Percentiles rank a stretch among this genome's conserved stretches.
These are phyloP conservation scores for Phytophthora colocasiae DNA, from an alignment of 352 stramenopile genomes.

Conservation along the genomic window DNA sequence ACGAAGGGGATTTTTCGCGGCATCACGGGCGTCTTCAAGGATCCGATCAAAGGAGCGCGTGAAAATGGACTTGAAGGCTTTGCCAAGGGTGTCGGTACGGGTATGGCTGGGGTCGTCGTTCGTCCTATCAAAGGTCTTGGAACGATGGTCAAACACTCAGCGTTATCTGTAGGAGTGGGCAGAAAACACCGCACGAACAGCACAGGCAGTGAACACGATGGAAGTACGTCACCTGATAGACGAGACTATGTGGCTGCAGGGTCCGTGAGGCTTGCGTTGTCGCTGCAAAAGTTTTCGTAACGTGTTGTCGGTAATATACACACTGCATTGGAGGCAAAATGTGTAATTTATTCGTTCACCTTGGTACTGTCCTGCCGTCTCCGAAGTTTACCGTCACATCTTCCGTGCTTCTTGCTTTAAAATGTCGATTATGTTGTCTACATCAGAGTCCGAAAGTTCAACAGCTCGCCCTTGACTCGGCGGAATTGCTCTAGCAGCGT, in stretches of 20 bases:
- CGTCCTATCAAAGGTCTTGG: constrained; percentile 76
- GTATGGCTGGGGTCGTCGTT: constrained; percentile 76
- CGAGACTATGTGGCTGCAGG: constrained; percentile 62
- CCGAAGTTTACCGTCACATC: constrained; percentile 22
- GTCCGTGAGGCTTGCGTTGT: constrained; percentile 65
- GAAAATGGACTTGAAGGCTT: constrained; percentile 77
- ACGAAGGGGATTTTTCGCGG: constrained; percentile 74
- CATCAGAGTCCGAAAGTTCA: constrained; percentile 76
- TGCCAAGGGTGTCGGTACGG: constrained; percentile 73
- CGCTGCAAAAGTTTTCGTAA: constrained; percentile 65
- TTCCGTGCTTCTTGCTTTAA: constrained; percentile 13
- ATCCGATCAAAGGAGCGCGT: constrained; percentile 80
- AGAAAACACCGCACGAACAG: constrained; percentile 48
- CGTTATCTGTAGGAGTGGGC: constrained; percentile 62
- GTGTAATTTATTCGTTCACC: constrained; percentile 67
- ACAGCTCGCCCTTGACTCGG: constrained; percentile 73
- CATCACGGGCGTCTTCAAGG: constrained; percentile 81
- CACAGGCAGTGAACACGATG: constrained; percentile 45
- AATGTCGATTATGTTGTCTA: constrained; percentile 39
- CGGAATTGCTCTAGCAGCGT: constrained; percentile 78
- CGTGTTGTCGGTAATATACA: constrained; percentile 1
- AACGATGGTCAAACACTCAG: constrained; percentile 82
- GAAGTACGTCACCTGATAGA: constrained; percentile 9
- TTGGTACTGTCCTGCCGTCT: constrained; percentile 13
- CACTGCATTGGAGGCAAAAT: constrained; percentile 38